These are phyloP conservation scores for Stipa capillata DNA, from an alignment of 176 grass and related monocot genomes.

Conservation along the genomic window DNA sequence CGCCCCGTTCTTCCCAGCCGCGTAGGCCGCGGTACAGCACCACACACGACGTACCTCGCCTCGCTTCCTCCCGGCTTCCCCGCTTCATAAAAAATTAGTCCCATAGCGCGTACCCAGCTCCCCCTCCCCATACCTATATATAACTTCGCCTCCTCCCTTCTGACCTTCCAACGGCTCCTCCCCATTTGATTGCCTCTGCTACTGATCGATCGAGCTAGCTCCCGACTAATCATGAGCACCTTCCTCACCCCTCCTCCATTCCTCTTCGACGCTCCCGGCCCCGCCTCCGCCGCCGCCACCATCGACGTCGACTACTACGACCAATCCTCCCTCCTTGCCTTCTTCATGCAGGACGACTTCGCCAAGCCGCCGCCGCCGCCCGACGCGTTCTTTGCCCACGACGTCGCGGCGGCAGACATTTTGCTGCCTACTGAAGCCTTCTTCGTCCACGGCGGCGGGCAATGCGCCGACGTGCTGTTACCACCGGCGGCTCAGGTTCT, in stretches of 20 bases:
- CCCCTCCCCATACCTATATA: constrained; percentile 13
- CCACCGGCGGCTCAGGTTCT: neutral
- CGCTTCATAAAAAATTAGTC: neutral
- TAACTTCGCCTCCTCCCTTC: neutral
- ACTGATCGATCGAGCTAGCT: neutral
- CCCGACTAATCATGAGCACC: neutral
- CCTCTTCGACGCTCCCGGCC: constrained; percentile 19
- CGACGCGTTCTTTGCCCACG: neutral
- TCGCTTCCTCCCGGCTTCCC: neutral
- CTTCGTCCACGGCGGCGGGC: neutral
- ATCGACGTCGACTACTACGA: neutral
- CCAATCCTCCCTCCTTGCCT: neutral
- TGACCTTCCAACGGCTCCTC: neutral
- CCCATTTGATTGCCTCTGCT: neutral
- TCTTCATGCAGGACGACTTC: constrained; percentile 18
- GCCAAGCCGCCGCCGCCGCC: neutral
- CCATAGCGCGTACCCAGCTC: neutral
- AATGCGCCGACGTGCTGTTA: neutral
- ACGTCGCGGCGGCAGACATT: neutral
- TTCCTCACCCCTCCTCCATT: constrained; percentile 8
- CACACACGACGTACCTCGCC: neutral
- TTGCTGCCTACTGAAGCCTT: neutral
- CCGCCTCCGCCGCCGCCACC: neutral
- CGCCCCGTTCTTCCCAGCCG: neutral
- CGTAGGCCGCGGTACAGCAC: constrained; percentile 4